These are phyloP conservation scores for Aspergillus sp. DNA, from an alignment of 2,329 filamentous ascomycete genomes.

Conservation along the genomic window DNA sequence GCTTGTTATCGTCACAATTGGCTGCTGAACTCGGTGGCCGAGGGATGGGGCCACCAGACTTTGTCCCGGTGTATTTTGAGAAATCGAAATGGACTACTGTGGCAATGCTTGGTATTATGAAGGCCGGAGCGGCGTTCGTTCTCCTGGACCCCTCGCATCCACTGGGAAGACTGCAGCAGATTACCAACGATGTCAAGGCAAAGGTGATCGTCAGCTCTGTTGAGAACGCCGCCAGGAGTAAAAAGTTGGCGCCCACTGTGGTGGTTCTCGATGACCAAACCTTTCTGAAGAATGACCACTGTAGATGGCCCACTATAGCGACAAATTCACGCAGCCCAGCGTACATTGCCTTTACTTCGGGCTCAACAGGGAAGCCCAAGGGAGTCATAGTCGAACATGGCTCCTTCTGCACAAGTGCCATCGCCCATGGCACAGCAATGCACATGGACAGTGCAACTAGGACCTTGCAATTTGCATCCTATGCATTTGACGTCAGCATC, in stretches of 20 bases:
- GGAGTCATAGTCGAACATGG: conserved; percentile 56
- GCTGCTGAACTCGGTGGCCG: conserved; percentile 18
- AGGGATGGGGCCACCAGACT: conserved; percentile 14
- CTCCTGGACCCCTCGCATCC: conserved; percentile 7
- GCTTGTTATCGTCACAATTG: conserved; percentile 16
- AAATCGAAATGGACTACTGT: conserved; percentile 2
- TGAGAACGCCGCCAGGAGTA: background rate
- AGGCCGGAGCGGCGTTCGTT: conserved; percentile 8
- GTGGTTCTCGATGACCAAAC: background rate
- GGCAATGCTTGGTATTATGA: conserved; percentile 7
- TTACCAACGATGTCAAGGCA: conserved; percentile 4
- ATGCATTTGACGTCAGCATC: conserved; percentile 42
- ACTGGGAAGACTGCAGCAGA: conserved; percentile 4
- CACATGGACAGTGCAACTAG: conserved; percentile 37
- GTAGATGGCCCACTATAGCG: background rate
- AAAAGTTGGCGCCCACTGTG: background rate
- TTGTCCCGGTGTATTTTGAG: conserved; percentile 6
- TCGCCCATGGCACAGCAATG: conserved; percentile 43
- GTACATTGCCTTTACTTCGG: conserved; percentile 53
- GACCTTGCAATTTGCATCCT: conserved; percentile 38
- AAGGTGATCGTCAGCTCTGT: conserved; percentile 6
- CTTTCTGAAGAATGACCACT: background rate
- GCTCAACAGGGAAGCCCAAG: conserved; percentile 47
- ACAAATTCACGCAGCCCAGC: background rate
- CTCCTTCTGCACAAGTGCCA: conserved; percentile 47